Base-by-base conservation (phyloP, 441 rosid species). In the Cnidoscolus chayamansa region DNA sequence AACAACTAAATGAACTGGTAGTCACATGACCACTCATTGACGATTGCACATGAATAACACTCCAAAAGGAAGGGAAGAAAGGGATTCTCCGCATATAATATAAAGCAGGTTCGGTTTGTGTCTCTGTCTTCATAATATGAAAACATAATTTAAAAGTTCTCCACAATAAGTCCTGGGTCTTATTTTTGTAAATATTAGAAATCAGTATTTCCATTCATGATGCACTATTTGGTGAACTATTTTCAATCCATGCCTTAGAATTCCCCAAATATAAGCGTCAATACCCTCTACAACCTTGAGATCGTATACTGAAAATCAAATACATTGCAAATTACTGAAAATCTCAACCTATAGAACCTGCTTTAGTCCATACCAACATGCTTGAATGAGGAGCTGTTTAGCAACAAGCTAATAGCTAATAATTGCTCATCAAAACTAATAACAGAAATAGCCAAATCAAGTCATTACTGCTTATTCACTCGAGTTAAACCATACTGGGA, bases 341-440 rank as follows among this genome's bases (percentile, higher is more conserved):
- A n/a, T 4, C 13, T 54, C 62, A 8, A n/a, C 7, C 62, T 68
- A 15, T 37, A 7, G 19, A 2, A 15, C 49, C 56, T 12, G 12
- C 7, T 4, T 48, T 3, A 65, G n/a, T n/a, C 35, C 2, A 4
- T 12, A 1, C 32, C 12, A 11, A 53, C 40, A 16, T 1, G 35
- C 10, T 1, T 10, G 15, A 6, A n/a, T 11, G 9, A 67, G 13
- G 10, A 54, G 40, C 48, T 12, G 2, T 16, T 37, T 31, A 35
- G 32, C 45, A 17, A 67, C 61, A 54, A 50, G 53, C 65, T 16
- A 47, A 60, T 47, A 58, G 71, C 17, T 32, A 67, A 67, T 3
- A 51, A 51, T 67, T 53, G 47, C 3, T 15, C 1, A 30, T 31
- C 65, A 48, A 8, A 30, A 49, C 17, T 47, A 47, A 2, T 11